A percentile compares a stretch with the other conserved stretches of the same genome.
phyloP scores from a whole-genome alignment of 2,329 filamentous ascomycete genomes.

The Hymenotorrendiella dingleyae region DNA sequence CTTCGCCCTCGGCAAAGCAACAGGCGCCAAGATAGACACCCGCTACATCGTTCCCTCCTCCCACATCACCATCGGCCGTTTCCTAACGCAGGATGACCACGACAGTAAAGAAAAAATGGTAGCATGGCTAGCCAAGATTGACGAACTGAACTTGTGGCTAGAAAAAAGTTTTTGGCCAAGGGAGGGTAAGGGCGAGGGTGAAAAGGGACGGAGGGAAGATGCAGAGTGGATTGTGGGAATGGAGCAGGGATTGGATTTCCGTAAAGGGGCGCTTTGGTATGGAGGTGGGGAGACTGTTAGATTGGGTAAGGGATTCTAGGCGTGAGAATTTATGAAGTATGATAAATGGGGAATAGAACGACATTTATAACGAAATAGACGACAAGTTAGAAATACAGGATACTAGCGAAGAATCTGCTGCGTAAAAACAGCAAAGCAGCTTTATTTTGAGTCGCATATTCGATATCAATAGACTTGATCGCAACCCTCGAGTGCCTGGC shows the following conservation, averaged over 20 bases:
- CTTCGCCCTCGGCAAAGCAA: conserved; percentile 52
- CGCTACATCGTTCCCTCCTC: conserved; percentile 85
- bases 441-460: no score
- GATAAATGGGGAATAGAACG: background rate
- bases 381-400: no score
- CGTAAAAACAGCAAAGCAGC: no score
- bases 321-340: background rate
- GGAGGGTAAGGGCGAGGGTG: conserved; percentile 33
- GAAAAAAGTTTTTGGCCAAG: conserved; percentile 63
- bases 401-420: no score
- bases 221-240: conserved; percentile 87
- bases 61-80: conserved; percentile 82
- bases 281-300: conserved; percentile 69
- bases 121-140: conserved; percentile 63
- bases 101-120: conserved; percentile 44
- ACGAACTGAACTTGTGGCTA: conserved; percentile 72
- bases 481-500: no score
- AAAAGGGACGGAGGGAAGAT: no score
- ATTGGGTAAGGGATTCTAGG: conserved; percentile 54
- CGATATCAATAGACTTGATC: no score
- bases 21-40: conserved; percentile 66
- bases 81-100: conserved; percentile 63
- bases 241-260: conserved; percentile 71
- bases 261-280: conserved; percentile 79
- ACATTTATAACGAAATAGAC: no score